Conservation (phyloP, 345 rosid genomes). For the Salix purpurea region DNA sequence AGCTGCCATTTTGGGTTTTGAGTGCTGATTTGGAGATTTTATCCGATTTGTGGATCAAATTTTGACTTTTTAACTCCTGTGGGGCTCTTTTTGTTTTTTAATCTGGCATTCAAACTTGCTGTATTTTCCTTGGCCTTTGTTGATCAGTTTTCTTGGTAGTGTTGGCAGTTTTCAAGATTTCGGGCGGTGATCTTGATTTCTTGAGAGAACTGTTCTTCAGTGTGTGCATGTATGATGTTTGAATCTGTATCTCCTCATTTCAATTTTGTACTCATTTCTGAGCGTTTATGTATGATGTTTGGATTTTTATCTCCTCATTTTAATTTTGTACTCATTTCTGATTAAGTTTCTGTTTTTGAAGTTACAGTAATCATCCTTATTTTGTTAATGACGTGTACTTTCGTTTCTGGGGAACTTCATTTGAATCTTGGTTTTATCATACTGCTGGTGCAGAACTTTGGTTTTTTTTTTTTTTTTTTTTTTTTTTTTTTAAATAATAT, state of each 20-base stretch:
- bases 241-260: neutral
- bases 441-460: neutral
- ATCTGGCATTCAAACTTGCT: neutral
- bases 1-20: constrained; percentile 12
- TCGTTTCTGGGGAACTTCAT: neutral
- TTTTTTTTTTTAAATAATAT: neutral
- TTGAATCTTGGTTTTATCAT: neutral
- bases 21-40: constrained; percentile 4
- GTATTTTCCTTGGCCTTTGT: neutral
- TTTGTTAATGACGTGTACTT: neutral
- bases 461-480: neutral
- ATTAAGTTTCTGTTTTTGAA: neutral
- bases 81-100: neutral
- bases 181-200: neutral
- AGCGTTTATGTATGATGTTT: neutral
- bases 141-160: neutral
- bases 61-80: neutral
- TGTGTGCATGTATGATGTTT: neutral
- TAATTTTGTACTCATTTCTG: neutral
- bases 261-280: neutral
- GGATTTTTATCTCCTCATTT: neutral
- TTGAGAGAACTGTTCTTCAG: neutral
- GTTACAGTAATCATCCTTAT: neutral
- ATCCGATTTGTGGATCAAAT: neutral
- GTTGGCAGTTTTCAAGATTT: constrained; percentile 1